These are phyloP conservation scores for Ambispora gerdemannii DNA, from an alignment of 192 early-diverging fungal genomes.

Conservation along the genomic window DNA sequence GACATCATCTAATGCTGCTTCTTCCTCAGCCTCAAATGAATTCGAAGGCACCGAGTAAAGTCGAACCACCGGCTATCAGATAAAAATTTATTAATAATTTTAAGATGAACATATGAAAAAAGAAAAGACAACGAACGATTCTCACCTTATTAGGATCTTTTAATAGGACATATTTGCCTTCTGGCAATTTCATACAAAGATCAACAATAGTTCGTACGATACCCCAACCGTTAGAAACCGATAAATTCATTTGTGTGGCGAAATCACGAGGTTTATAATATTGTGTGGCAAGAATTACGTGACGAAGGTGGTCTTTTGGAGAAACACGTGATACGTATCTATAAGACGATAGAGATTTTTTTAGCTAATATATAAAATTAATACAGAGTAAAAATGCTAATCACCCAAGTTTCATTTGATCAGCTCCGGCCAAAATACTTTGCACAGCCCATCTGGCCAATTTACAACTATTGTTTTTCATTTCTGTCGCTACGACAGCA, in stretches of 20 bases:
- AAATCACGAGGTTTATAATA: constrained; percentile 89
- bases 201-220: constrained; percentile 93
- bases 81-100: not conserved
- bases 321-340: constrained; percentile 70
- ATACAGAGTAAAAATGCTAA: constrained; percentile 27
- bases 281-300: constrained; percentile 79
- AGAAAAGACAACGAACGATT: not conserved
- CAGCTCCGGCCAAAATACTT: constrained; percentile 80
- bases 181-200: constrained; percentile 75
- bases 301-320: constrained; percentile 75
- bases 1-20: constrained; percentile 39
- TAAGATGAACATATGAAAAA: not conserved
- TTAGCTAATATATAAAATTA: not conserved
- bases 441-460: constrained; percentile 95
- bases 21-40: constrained; percentile 59
- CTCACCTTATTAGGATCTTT: constrained; percentile 88
- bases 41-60: constrained; percentile 75
- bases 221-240: constrained; percentile 89
- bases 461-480: constrained; percentile 96
- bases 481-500: constrained; percentile 94
- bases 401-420: constrained; percentile 85
- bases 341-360: not conserved
- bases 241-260: constrained; percentile 83
- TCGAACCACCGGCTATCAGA: constrained; percentile 60
- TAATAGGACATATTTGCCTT: constrained; percentile 94